These are phyloP conservation scores for Xylaria polymorpha DNA, from an alignment of 2,329 filamentous ascomycete species.

Conservation along the genomic window DNA sequence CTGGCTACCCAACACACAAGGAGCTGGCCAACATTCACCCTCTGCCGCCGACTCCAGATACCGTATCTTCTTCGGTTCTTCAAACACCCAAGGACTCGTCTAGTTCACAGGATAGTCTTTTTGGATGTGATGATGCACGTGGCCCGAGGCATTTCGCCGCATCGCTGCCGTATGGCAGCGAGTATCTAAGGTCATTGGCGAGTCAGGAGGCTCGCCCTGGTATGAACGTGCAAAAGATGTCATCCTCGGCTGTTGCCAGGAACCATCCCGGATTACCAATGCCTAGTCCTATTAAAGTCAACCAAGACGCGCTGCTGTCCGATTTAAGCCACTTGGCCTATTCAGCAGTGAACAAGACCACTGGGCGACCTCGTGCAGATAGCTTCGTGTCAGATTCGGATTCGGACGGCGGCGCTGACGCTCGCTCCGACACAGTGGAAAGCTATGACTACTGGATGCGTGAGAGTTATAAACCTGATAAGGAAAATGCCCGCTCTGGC, in stretches of 20 bases:
- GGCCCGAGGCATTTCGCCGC: conserved; percentile 41
- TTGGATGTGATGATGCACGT: conserved; percentile 31
- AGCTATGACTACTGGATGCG: conserved; percentile 69
- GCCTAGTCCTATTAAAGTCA: conserved; percentile 35
- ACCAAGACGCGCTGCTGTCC: conserved; percentile 46
- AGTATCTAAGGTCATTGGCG: conserved; percentile 43
- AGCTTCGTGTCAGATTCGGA: conserved; percentile 61
- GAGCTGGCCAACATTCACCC: conserved; percentile 57
- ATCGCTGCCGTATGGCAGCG: conserved; percentile 41
- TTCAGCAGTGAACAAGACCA: conserved; percentile 60
- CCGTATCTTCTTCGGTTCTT: conserved; percentile 67
- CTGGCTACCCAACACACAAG: conserved; percentile 56
- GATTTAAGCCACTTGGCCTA: conserved; percentile 48
- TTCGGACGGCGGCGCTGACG: conserved; percentile 55
- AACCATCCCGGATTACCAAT: conserved; percentile 46
- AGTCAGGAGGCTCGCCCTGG: conserved; percentile 38
- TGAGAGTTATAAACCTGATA: conserved; percentile 60
- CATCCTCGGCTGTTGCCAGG: conserved; percentile 51
- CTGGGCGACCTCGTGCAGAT: conserved; percentile 54
- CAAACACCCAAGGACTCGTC: conserved; percentile 44
- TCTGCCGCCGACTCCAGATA: conserved; percentile 70
- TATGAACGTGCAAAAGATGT: conserved; percentile 43
- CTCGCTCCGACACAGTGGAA: conserved; percentile 54
- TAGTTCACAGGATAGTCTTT: conserved; percentile 46
- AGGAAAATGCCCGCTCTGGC: conserved; percentile 25